Conservation (phyloP, 768 basidiomycete genomes). For the Tephrocybe rancida region DNA sequence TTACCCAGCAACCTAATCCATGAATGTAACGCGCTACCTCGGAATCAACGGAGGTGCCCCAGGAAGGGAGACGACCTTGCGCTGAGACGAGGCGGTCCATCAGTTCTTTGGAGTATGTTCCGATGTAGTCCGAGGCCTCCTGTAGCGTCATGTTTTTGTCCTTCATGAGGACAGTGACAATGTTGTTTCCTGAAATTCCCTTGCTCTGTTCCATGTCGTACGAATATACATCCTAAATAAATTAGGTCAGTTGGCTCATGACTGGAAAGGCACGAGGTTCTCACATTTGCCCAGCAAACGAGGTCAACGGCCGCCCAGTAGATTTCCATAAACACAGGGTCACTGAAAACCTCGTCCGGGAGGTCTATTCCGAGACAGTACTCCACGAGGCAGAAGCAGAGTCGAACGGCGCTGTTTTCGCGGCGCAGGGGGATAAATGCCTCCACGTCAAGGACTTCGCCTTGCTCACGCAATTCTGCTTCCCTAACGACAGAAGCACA, state of each 20-base stretch:
- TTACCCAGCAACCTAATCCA: constrained; percentile 59
- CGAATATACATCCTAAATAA: constrained; percentile 63
- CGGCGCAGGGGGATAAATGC: constrained; percentile 61
- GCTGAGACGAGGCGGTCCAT: constrained; percentile 52
- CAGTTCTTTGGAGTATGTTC: constrained; percentile 48
- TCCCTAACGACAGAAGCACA: constrained; percentile 60
- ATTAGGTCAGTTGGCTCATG: constrained; percentile 1
- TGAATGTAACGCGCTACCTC: constrained; percentile 57
- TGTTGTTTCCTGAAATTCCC: constrained; percentile 66
- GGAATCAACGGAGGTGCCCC: constrained; percentile 47
- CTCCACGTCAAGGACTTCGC: constrained; percentile 54
- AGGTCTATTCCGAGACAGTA: constrained; percentile 65
- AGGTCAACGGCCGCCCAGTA: constrained; percentile 65
- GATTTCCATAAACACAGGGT: constrained; percentile 53
- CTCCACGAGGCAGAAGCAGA: constrained; percentile 65
- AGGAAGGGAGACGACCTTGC: constrained; percentile 49
- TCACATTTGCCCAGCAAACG: constrained; percentile 72
- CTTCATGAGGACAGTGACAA: constrained; percentile 69
- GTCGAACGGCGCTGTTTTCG: constrained; percentile 67
- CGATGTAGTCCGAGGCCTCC: constrained; percentile 59
- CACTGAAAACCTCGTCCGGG: constrained; percentile 60
- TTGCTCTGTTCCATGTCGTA: constrained; percentile 75
- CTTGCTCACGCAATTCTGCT: constrained; percentile 61
- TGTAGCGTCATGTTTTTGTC: constrained; percentile 56
- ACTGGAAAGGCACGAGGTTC: constrained; percentile 17